A percentile compares a stretch with the other conserved stretches of the same genome.
Evolutionary conservation across 176 grass and related monocot genomes (phyloP).

Genomic region (Avena eriantha): DNA sequence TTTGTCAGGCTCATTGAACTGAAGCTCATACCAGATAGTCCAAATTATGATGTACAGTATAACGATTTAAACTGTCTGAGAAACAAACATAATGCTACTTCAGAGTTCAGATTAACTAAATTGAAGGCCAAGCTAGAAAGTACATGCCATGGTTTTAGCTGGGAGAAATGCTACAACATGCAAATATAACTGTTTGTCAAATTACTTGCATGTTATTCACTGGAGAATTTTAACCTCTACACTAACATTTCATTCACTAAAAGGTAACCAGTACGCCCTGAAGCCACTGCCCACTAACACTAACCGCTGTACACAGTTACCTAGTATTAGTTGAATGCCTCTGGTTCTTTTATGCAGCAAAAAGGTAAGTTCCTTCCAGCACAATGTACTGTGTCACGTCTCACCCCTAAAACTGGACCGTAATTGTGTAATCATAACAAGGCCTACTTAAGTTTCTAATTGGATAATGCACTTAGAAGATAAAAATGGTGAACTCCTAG

Average conservation of each 20-base stretch:
- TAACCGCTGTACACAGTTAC: neutral
- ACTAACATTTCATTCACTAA: neutral
- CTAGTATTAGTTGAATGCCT: neutral
- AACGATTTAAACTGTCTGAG: neutral
- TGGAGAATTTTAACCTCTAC: neutral
- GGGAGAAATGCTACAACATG: conserved; percentile 5
- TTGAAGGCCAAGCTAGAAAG: conserved; percentile 4
- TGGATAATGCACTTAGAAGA: neutral
- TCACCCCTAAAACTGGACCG: neutral
- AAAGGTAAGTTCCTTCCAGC: neutral
- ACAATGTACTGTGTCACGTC: neutral
- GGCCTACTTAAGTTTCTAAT: conserved; percentile 24
- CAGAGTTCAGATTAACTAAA: neutral
- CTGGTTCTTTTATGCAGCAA: neutral
- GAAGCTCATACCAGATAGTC: conserved; percentile 1
- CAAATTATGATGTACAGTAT: neutral
- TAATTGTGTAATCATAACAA: neutral
- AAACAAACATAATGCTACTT: neutral
- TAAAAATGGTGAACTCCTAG: neutral
- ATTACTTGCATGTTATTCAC: neutral
- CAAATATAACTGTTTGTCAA: conserved; percentile 4
- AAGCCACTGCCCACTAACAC: neutral
- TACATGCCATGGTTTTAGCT: conserved; percentile 4
- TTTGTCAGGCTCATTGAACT: neutral
- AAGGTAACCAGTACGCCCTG: neutral